Evolutionary conservation across 192 early-diverging fungal genomes (phyloP), one percentile per base, ranked within the genome.

Genomic region (Coemansia sp.): DNA sequence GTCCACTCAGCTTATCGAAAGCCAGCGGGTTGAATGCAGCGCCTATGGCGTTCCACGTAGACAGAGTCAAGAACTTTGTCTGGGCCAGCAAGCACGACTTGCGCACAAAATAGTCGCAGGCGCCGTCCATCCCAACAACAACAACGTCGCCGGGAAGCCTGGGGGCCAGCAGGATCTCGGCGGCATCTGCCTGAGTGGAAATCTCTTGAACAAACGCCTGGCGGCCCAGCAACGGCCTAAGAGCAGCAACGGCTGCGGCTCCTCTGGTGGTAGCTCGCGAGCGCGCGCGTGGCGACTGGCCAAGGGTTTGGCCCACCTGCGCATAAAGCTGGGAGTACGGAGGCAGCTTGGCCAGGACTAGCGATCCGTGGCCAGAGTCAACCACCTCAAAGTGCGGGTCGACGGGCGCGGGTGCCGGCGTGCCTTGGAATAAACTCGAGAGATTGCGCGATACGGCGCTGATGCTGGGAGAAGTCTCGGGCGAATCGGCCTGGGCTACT

Each of bases 161-260:
- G 8, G 89, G 86, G 4, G 83, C 83, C 33, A 91, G 46, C 40
- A 89, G 67, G 7, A 88, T 75, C 53, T 89, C 88, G 25, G 86
- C 87, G 14, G 85, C 55, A 5, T 36, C 21, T 1, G 55, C 42
- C 3, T 68, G 48, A 4, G 88, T 90, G 8, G 70, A 74, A 23
- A 86, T 63, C 34, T 68, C 60, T 45, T 65, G 61, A 11, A 65
- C 31, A 50, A 68, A 76, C 21, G 45, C 39, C 8, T 30, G 49
- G 23, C 72, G 72, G 2, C 72, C 72, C 8, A 76, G 46, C 2
- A 76, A 41, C 21, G 71, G 65, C 9, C 58, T 37, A 10, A 76
- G 29, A 1, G 57, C 55, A 5, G 68, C 68, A 0, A 68, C 59
- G 2, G 60, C 43, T 3, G 51, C 35, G 2, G 70, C 25, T 6